A percentile compares a stretch with the other conserved stretches of the same genome.
These are phyloP conservation scores for Phlyctochytrium planicorne DNA, from an alignment of 192 early-diverging fungal genomes.

Conservation along the genomic window DNA sequence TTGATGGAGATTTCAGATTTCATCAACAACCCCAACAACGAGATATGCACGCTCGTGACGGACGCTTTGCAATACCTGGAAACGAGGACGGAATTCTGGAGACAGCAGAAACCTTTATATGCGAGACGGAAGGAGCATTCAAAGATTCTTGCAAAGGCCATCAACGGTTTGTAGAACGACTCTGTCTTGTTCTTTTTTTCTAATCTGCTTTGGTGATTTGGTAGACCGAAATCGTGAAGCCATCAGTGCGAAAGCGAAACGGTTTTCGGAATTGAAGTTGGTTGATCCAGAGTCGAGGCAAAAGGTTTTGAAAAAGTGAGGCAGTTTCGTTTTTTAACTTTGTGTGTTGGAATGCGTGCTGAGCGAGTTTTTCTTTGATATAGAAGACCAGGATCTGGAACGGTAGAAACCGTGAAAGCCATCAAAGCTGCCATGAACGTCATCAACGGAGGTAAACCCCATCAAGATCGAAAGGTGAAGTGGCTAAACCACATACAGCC, in stretches of 20 bases:
- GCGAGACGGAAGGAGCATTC: slow-evolving; percentile 41
- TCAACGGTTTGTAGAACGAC: slow-evolving; percentile 11
- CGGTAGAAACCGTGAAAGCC: slow-evolving; percentile 21
- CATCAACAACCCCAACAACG: slow-evolving; percentile 44
- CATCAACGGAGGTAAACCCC: slow-evolving; percentile 16
- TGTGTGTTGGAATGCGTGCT: too few species aligned
- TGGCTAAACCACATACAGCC: background rate
- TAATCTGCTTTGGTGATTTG: too few species aligned
- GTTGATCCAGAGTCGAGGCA: background rate
- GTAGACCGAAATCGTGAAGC: slow-evolving; percentile 19
- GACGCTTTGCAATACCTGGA: slow-evolving; percentile 47
- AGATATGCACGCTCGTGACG: slow-evolving; percentile 32
- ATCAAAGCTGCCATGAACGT: slow-evolving; percentile 33
- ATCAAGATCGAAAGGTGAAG: too few species aligned
- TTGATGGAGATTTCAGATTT: slow-evolving; percentile 32
- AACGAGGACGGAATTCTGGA: slow-evolving; percentile 52
- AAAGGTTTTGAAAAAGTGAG: background rate
- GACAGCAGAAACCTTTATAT: slow-evolving; percentile 57
- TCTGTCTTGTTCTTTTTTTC: background rate
- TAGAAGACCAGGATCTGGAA: background rate
- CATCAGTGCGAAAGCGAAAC: slow-evolving; percentile 14
- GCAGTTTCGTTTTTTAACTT: too few species aligned
- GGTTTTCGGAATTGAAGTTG: slow-evolving; percentile 6
- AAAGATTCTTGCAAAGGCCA: slow-evolving; percentile 17
- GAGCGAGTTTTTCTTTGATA: too few species aligned